Conservation (phyloP, 352 stramenopile species). For the Pythium brassicae region DNA sequence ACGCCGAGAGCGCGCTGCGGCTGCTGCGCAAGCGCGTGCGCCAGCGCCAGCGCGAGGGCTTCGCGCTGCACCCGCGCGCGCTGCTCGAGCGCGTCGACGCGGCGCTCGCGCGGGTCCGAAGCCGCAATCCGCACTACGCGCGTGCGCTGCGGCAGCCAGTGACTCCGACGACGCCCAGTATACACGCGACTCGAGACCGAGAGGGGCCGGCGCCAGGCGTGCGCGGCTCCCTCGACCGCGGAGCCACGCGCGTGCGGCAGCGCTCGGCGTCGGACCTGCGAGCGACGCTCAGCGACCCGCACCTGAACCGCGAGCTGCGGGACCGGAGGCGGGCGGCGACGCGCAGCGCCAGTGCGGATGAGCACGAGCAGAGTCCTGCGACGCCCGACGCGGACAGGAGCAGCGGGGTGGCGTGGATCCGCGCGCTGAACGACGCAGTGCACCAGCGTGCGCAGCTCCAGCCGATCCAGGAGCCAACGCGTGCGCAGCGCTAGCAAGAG, state of each 20-base stretch:
- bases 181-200: no score
- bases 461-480: neutral
- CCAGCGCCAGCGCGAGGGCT: conserved; percentile 15
- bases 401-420: neutral
- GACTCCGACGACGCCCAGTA: no score
- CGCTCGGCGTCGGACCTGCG: conserved; percentile 8
- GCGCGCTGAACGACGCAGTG: conserved; percentile 1
- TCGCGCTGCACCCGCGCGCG: conserved; percentile 12
- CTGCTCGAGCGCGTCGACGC: conserved; percentile 18
- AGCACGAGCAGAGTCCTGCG: neutral
- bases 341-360: neutral
- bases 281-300: conserved; percentile 11
- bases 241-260: conserved; percentile 14
- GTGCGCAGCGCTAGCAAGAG: neutral
- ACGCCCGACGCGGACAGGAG: neutral
- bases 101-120: conserved; percentile 1
- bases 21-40: conserved; percentile 27
- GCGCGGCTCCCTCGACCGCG: conserved; percentile 14
- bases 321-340: conserved; percentile 5
- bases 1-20: conserved; percentile 17
- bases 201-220: no score
- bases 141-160: neutral
- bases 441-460: neutral
- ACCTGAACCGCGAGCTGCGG: conserved; percentile 1
- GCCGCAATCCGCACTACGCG: conserved; percentile 3